These are phyloP conservation scores for Citeromyces siamensis DNA, from an alignment of 1,139 yeast species.

Conservation along the genomic window DNA sequence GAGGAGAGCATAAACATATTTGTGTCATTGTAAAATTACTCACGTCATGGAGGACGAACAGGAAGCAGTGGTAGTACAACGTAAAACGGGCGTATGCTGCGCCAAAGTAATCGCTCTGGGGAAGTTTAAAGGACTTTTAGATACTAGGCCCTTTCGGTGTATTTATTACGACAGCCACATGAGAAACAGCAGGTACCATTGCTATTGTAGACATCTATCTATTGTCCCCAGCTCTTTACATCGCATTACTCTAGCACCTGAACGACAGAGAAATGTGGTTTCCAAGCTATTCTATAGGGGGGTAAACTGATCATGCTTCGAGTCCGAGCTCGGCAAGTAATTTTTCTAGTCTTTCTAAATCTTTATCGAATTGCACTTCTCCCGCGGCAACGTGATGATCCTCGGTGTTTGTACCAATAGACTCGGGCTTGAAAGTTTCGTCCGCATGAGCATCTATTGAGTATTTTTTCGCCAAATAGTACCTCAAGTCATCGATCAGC, in stretches of 20 bases:
- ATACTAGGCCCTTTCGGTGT: slow-evolving; percentile 1
- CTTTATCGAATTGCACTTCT: slow-evolving; percentile 19
- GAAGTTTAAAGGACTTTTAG: background rate
- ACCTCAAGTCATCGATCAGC: slow-evolving; percentile 65
- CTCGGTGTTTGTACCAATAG: slow-evolving; percentile 4
- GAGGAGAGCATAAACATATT: slow-evolving; percentile 7
- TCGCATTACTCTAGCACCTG: background rate
- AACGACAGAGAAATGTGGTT: background rate
- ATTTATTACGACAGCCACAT: background rate
- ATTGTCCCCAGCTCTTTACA: background rate
- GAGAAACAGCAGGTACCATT: background rate
- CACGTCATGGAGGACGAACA: too few relatives aligned
- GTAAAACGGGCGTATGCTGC: background rate
- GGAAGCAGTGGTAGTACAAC: too few relatives aligned
- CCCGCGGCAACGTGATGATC: slow-evolving; percentile 5
- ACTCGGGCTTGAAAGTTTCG: slow-evolving; percentile 8
- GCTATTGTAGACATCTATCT: slow-evolving; percentile 2
- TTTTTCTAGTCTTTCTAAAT: slow-evolving; percentile 28
- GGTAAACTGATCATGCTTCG: slow-evolving; percentile 24
- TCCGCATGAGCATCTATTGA: slow-evolving; percentile 12
- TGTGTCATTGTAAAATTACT: background rate
- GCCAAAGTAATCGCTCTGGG: background rate
- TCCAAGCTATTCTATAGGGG: background rate
- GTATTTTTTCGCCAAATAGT: slow-evolving; percentile 41
- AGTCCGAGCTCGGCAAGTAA: slow-evolving; percentile 28